These are phyloP conservation scores for Przewalskia tangutica DNA, from an alignment of 257 asterid species.

Conservation along the genomic window DNA sequence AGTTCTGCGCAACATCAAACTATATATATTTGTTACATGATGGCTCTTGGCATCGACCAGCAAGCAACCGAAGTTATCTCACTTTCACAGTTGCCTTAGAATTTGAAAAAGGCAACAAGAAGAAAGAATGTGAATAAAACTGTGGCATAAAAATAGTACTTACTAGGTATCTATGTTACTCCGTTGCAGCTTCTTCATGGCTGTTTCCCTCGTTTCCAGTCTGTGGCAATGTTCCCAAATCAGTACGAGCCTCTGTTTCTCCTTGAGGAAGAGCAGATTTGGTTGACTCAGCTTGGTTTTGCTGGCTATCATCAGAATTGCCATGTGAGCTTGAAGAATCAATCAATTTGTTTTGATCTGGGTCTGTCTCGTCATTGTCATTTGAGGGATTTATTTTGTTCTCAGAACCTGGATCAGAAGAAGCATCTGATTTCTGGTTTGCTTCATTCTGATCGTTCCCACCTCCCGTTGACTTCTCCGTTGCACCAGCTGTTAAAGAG, in stretches of 20 bases:
- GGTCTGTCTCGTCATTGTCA: constrained; percentile 37
- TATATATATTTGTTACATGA: constrained; percentile 6
- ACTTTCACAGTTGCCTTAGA: constrained; percentile 16
- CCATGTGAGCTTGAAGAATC: constrained; percentile 24
- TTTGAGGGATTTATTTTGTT: constrained; percentile 21
- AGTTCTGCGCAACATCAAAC: neutral
- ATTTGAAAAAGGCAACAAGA: constrained; percentile 4
- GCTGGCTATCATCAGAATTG: constrained; percentile 12
- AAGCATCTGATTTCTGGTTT: neutral
- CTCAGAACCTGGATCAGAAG: neutral
- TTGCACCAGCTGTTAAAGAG: neutral
- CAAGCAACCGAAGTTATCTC: constrained; percentile 3
- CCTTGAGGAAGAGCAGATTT: constrained; percentile 38
- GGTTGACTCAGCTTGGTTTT: constrained; percentile 27
- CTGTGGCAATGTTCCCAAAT: constrained; percentile 58
- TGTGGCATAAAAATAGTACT: neutral
- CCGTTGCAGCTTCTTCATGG: constrained; percentile 42
- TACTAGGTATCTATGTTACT: constrained; percentile 18
- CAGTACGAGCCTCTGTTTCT: constrained; percentile 58
- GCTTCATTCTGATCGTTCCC: neutral
- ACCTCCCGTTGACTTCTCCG: neutral
- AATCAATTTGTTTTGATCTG: constrained; percentile 21
- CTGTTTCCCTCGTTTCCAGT: constrained; percentile 32
- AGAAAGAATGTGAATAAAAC: constrained; percentile 13
- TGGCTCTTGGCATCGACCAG: constrained; percentile 12